Evolutionary conservation across 2,329 filamentous ascomycete genomes (phyloP).

Genomic region (Colletotrichum karsti): DNA sequence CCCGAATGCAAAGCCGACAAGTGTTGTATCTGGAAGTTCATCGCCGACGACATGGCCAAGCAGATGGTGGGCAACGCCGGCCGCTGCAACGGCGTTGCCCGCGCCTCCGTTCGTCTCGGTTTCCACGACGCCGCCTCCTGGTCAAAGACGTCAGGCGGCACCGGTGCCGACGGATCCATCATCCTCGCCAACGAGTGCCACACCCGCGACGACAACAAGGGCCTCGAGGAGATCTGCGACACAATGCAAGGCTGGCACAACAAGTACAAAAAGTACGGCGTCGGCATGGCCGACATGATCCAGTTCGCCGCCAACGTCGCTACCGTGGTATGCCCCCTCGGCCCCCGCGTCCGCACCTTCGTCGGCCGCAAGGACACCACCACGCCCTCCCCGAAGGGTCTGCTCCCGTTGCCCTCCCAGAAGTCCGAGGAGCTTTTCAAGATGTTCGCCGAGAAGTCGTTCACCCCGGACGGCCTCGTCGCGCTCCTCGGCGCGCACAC

Average conservation of each 20-base stretch:
- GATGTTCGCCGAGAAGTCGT: conserved; percentile 62
- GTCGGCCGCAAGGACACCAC: conserved; percentile 59
- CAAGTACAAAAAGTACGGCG: conserved; percentile 49
- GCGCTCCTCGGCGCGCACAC: conserved; percentile 65
- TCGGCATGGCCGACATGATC: conserved; percentile 63
- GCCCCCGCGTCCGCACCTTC: conserved; percentile 58
- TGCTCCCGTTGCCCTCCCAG: conserved; percentile 53
- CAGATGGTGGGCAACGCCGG: conserved; percentile 46
- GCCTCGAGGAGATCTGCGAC: conserved; percentile 52
- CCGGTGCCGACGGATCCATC: conserved; percentile 57
- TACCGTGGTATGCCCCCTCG: conserved; percentile 53
- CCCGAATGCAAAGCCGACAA: conserved; percentile 45
- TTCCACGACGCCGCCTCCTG: conserved; percentile 58
- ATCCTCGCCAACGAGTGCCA: conserved; percentile 49
- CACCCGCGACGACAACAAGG: conserved; percentile 51
- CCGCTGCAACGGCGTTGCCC: conserved; percentile 52
- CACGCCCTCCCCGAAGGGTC: conserved; percentile 45
- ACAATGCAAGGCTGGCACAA: conserved; percentile 48
- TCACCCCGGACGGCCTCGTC: conserved; percentile 57
- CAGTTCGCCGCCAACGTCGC: conserved; percentile 61
- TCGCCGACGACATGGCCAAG: conserved; percentile 46
- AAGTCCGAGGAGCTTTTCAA: conserved; percentile 56
- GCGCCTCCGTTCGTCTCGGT: conserved; percentile 53
- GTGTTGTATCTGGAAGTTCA: conserved; percentile 55
- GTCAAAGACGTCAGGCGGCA: conserved; percentile 46